Evolutionary conservation across 768 basidiomycete species (phyloP).

Genomic region (Suillus alpinus): DNA sequence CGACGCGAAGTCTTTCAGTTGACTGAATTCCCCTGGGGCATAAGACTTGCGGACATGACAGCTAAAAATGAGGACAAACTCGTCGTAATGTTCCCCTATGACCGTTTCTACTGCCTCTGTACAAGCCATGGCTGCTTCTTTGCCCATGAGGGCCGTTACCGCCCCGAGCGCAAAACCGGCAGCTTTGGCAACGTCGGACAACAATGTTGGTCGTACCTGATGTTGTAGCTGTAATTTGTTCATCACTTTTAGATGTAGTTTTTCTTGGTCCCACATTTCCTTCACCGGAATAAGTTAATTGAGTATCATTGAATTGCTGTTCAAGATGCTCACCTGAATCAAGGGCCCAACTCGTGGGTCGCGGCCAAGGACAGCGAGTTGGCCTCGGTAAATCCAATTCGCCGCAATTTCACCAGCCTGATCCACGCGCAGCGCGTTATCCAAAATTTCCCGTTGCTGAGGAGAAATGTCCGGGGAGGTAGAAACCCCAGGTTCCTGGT

Average conservation of each 20-base stretch:
- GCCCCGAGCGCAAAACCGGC: constrained; percentile 87
- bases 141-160: constrained; percentile 82
- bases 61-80: constrained; percentile 53
- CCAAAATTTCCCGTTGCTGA: constrained; percentile 49
- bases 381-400: constrained; percentile 93
- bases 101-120: constrained; percentile 98
- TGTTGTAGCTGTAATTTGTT: constrained; percentile 84
- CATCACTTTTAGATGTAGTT: constrained; percentile 86
- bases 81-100: constrained; percentile 97
- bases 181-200: constrained; percentile 82
- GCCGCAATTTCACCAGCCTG: constrained; percentile 96
- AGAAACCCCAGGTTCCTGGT: constrained; percentile 39
- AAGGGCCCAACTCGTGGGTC: constrained; percentile 57
- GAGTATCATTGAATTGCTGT: neutral
- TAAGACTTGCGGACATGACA: constrained; percentile 1
- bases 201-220: constrained; percentile 74
- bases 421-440: constrained; percentile 82
- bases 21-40: constrained; percentile 43
- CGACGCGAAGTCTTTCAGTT: constrained; percentile 70
- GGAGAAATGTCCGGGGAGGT: constrained; percentile 59
- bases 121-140: constrained; percentile 96
- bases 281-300: constrained; percentile 29
- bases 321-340: constrained; percentile 58
- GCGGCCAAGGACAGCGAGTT: constrained; percentile 67
- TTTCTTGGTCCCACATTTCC: constrained; percentile 99